Conservation (phyloP, 345 rosid species). For the Psidium friedrichsthalianum region DNA sequence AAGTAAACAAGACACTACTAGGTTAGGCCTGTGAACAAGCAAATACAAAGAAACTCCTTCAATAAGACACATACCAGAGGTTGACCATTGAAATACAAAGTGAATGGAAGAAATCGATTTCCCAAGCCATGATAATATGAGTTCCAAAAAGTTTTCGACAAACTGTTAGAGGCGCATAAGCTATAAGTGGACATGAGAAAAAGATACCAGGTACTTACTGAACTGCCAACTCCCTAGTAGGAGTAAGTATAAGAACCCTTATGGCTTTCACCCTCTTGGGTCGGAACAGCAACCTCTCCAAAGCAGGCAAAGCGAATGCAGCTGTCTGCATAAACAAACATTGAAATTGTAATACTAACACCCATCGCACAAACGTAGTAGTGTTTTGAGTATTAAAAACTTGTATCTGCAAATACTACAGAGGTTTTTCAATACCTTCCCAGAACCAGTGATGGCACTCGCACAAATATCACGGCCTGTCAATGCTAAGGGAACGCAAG, state of each 20-base stretch:
- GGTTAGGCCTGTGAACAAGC: not conserved
- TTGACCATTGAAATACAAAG: not conserved
- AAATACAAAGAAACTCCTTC: not conserved
- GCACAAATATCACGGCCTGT: conserved; percentile 95
- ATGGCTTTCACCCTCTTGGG: conserved; percentile 78
- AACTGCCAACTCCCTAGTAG: conserved; percentile 86
- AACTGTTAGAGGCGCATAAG: not conserved
- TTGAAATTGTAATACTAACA: not conserved
- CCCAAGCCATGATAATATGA: not conserved
- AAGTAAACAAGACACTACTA: not conserved
- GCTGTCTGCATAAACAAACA: conserved; percentile 53
- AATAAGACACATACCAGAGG: not conserved
- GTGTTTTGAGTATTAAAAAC: not conserved
- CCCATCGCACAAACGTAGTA: not conserved
- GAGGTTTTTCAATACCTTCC: conserved; percentile 44
- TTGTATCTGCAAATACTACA: not conserved
- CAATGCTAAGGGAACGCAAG: conserved; percentile 79
- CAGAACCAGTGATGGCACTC: conserved; percentile 96
- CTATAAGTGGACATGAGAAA: not conserved
- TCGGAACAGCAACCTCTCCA: conserved; percentile 82
- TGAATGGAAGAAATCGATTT: not conserved
- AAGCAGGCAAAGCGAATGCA: conserved; percentile 80
- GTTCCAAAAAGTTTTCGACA: not conserved
- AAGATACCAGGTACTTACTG: conserved; percentile 48
- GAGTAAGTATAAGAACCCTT: conserved; percentile 89